Evolutionary conservation across 805 yeast genomes (phyloP), one percentile per base, ranked within the genome.

Genomic region (Yarrowia sp.): DNA sequence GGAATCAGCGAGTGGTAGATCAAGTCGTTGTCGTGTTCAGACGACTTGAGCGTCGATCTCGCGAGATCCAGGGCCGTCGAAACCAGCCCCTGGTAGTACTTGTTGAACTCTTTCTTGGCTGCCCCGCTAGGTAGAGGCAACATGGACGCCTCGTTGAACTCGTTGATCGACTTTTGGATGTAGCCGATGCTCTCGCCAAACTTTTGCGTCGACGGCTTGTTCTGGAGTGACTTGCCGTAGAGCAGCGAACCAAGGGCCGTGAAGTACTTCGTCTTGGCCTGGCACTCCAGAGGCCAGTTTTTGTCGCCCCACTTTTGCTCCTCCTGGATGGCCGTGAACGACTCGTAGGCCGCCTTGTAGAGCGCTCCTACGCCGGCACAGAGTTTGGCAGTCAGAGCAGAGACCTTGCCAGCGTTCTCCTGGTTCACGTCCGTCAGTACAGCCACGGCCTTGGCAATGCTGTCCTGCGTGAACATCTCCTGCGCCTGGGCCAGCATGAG

Each of bases 401-500:
- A 83, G 19, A 55, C 61, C 16, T 55, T 55, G 3, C 38, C 61
- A 4, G 21, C 44, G 13, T 33, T 21, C n/a, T 55, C 61, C 47
- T 39, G 46, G 35, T 55, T 39, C 27, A 55, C 22, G 12, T 55
- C 61, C 1, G 47, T 39, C n/a, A 55, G 7, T 0, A 55, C 61
- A 19, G 46, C 36, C 35, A 55, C 27, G 9, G 22, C n/a, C 69
- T 88, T 87, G 7, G 81, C 71, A 3, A 72, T 67, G 19, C 70
- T 71, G 3, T 75, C 70, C 2, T 38, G 46, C 12, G 38, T 27
- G 71, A 93, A 92, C 6, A 87, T 80, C 66, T 94, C 97, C 70
- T 92, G 97, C 2, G 94, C 90, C 72, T 93, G 97, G 0, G 96
- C 94, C 62, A 90, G 76, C 83, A 87, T 84, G 61, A 92, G 72